phyloP scores from a whole-genome alignment of 148 eudicot genomes.

The Chenopodium suecicum region DNA sequence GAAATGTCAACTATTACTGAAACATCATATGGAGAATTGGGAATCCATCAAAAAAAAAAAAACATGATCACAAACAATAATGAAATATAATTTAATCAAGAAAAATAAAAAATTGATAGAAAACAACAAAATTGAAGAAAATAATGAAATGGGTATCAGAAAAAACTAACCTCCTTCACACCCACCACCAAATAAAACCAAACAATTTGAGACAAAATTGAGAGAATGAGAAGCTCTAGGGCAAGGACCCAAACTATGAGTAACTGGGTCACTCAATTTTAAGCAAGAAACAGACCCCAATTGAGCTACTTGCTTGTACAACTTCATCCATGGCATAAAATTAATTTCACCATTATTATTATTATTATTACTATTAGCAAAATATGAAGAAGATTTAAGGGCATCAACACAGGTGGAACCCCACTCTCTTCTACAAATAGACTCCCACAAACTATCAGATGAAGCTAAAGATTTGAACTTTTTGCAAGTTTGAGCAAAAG shows the following conservation, averaged over 20 bases:
- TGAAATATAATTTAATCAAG: neutral
- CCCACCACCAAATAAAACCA: constrained; percentile 94
- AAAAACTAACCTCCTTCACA: constrained; percentile 75
- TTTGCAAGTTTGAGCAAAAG: constrained; percentile 68
- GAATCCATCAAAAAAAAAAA: neutral
- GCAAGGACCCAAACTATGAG: constrained; percentile 42
- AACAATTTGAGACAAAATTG: constrained; percentile 62
- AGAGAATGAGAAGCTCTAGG: constrained; percentile 96
- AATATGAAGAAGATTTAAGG: constrained; percentile 36
- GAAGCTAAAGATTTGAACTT: constrained; percentile 47
- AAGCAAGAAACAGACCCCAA: constrained; percentile 60
- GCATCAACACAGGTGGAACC: constrained; percentile 54
- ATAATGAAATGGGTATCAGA: constrained; percentile 5
- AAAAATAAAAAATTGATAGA: neutral
- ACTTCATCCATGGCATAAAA: constrained; percentile 54
- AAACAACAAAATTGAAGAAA: neutral
- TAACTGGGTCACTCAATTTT: constrained; percentile 40
- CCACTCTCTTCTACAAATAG: constrained; percentile 83
- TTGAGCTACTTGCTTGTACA: constrained; percentile 56
- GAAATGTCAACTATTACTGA: neutral
- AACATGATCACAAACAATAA: constrained; percentile 9
- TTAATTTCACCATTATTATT: constrained; percentile 3
- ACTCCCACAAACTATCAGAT: constrained; percentile 78
- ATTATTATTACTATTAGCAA: constrained; percentile 6
- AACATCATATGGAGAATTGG: neutral